Evolutionary conservation across 495 filamentous ascomycete genomes (phyloP), one percentile per base, ranked within the genome.

Genomic region (Aspergillus bertholletiae): DNA sequence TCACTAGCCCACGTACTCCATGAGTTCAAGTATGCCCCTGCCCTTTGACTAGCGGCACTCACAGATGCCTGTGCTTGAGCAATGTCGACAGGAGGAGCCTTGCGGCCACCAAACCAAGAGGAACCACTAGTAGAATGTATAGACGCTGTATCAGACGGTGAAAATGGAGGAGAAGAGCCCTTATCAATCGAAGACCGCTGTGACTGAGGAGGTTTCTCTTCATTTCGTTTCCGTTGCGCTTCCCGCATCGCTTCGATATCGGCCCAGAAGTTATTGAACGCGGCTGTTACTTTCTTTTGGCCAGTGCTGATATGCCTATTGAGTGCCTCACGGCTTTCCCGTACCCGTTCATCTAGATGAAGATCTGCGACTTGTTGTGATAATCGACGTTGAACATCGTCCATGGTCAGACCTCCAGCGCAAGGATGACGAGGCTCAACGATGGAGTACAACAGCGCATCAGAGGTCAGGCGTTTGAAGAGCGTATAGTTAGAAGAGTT

Each of bases 1-100:
- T 98, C 92, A 26, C 84, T 85, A 6, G 93, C 93, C 94, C 94
- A 98, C 2, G 83, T 74, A n/a, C 92, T 86, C 95, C 95, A 97
- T 23, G 90, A 95, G 46, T 87, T 92, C 45, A 98, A 78, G 61
- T 96, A 98, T 5, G 93, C 88, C 17, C 90, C 82, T 9, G 93
- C 93, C 57, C 86, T 87, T 57, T 85, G 80, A 9, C 86, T 74
- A 0, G 88, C 88, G 1, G 84, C 84, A 52, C 77, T 80, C 13
- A 85, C 80, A 5, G 85, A 79, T 45, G 86, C 83, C 68, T 90
- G 88, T 1, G 87, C 83, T 58, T 86, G 82, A 9, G 74, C 71
- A 12, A 85, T 62, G 57, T 94, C 88, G 34, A 75, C 61, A 7
- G 73, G 61, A 21, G 80, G 77, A 21, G 67, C 74, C 58, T 68